Evolutionary conservation across 306 rosid species (phyloP).

Genomic region (Canavalia gladiata): DNA sequence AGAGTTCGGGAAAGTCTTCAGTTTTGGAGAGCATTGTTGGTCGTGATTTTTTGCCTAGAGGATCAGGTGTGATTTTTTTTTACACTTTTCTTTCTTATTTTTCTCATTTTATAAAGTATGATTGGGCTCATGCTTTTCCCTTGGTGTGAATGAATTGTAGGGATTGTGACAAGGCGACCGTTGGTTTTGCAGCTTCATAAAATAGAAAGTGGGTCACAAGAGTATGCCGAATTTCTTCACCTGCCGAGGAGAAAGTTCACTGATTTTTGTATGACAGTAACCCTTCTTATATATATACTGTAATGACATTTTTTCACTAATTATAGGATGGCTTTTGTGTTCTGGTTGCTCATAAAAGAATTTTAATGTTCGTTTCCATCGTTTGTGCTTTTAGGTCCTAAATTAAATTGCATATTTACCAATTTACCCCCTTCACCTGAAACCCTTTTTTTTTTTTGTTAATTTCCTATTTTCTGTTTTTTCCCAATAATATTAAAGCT

Average conservation of each 20-base stretch:
- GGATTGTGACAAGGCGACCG: slow-evolving; percentile 95
- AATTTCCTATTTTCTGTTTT: neutral
- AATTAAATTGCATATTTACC: slow-evolving; percentile 13
- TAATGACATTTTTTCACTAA: neutral
- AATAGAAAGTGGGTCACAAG: slow-evolving; percentile 77
- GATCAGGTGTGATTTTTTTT: slow-evolving; percentile 71
- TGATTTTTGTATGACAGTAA: slow-evolving; percentile 68
- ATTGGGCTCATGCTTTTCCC: neutral
- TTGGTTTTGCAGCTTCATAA: slow-evolving; percentile 94
- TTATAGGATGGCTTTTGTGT: slow-evolving; percentile 23
- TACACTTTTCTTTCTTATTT: neutral
- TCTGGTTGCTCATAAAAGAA: slow-evolving; percentile 4
- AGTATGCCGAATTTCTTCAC: slow-evolving; percentile 97
- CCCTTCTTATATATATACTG: neutral
- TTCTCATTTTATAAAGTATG: neutral
- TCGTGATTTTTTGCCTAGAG: slow-evolving; percentile 97
- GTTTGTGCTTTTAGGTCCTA: neutral
- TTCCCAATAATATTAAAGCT: slow-evolving; percentile 5
- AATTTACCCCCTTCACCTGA: neutral
- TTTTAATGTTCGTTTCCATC: slow-evolving; percentile 9
- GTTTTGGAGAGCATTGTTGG: slow-evolving; percentile 98
- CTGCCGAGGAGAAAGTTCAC: slow-evolving; percentile 76
- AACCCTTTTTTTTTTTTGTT: neutral
- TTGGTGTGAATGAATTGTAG: slow-evolving; percentile 58
- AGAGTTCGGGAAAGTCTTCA: slow-evolving; percentile 99